Evolutionary conservation across 2,329 filamentous ascomycete species (phyloP), one percentile per base, ranked within the genome.

Genomic region (Ascochyta fabae): DNA sequence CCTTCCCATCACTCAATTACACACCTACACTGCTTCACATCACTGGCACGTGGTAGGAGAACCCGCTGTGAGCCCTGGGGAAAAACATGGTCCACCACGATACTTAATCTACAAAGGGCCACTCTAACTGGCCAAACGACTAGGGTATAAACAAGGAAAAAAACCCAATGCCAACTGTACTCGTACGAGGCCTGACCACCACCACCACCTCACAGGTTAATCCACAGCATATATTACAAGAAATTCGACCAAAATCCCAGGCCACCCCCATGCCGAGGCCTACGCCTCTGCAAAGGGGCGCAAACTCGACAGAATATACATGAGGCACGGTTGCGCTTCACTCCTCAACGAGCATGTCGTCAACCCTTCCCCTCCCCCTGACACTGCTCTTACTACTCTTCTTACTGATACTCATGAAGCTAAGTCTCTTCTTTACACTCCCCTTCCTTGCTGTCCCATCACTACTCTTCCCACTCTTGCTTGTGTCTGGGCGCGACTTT

Each of bases 361-460:
- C 66, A 34, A 63, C 51, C 33, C 60, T 42, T 8, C 44, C 43
- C 15, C 56, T 60, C 41, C 66, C 67, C 54, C 59, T 65, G 5
- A 75, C 80, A 70, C 79, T 83, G 55, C 68, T 78, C 72, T 86
- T 88, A 69, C 83, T 86, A 41, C 79, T 79, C 78, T 90, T 91
- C 73, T 87, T 88, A 27, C 89, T 88, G 46, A 92, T 81, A 72
- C 89, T 90, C 68, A 96, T 80, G 67, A 92, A 80, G 72, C 90
- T 95, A 62, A 96, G 81, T 68, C 92, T 80, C 78, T 92, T 94
- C 77, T 88, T 86, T 62, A 96, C 84, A 54, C 87, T 85, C 48
- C 66, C 67, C 29, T 64, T 72, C 13, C 84, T 84, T 48, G 60
- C 54, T 24, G 82, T 81, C 52, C 75, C 72, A 34, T 78, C 69